These are phyloP conservation scores for Penicillium concentricum DNA, from an alignment of 2,329 filamentous ascomycete species.

Conservation along the genomic window DNA sequence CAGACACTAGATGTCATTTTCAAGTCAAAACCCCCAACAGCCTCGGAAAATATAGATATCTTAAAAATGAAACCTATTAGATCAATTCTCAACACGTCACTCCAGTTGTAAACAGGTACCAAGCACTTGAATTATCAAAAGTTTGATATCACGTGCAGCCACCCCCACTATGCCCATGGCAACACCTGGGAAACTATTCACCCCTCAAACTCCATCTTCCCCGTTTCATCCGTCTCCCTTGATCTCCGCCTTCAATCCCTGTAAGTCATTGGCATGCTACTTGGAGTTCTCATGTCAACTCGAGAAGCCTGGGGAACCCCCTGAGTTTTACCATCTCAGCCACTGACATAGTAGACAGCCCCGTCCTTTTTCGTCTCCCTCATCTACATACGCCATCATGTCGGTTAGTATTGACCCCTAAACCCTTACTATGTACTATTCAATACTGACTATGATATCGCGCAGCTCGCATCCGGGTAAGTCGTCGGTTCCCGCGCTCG, in stretches of 20 bases:
- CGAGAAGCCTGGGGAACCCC: neutral
- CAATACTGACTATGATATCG: conserved; percentile 13
- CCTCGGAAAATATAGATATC: neutral
- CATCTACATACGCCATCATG: conserved; percentile 32
- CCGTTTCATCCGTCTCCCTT: conserved; percentile 19
- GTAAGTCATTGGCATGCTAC: conserved; percentile 8
- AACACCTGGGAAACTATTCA: conserved; percentile 33
- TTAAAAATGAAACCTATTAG: neutral
- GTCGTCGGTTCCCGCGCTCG: conserved; percentile 5
- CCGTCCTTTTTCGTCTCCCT: conserved; percentile 18
- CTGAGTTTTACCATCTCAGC: conserved; percentile 11
- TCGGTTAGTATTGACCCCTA: conserved; percentile 30
- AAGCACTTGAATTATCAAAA: conserved; percentile 17
- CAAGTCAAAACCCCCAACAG: neutral
- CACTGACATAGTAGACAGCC: conserved; percentile 34
- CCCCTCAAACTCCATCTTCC: conserved; percentile 36
- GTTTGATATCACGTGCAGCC: conserved; percentile 24
- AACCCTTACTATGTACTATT: neutral
- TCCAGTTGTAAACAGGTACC: neutral
- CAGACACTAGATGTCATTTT: neutral
- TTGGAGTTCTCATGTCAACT: neutral
- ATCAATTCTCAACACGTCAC: neutral
- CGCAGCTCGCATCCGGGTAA: conserved; percentile 40
- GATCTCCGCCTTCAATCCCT: conserved; percentile 5
- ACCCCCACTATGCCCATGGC: conserved; percentile 34